Evolutionary conservation across 495 filamentous ascomycete species (phyloP), one percentile per base, ranked within the genome.

Genomic region (Cetradonia linearis): DNA sequence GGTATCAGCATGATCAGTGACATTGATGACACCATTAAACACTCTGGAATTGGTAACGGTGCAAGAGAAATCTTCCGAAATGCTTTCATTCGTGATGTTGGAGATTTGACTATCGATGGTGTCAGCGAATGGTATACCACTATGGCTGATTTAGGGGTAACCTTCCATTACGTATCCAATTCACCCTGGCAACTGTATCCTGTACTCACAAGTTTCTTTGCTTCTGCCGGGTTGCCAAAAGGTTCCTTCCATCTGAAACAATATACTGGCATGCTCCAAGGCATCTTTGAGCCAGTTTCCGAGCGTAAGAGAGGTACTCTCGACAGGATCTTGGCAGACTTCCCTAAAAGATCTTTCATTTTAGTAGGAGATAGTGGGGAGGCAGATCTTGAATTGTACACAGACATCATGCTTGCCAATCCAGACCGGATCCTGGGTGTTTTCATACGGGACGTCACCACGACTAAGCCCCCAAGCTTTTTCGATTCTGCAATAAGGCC

Each of bases 11-110:
- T 99, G 56, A 96, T 99, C 67, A 96, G 89, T 68, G 93, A 99
- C 66, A 91, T 99, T 61, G 93, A 99, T 68, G 93, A 99, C 71
- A 99, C 93, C 0, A 86, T 99, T 61, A 99, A 99, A 69, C 89
- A 90, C 65, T 96, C 94, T 2, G 93, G 88, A 16, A 93, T 99
- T 64, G 76, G 80, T 7, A 79, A 81, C 62, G 93, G 94, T 0
- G 85, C 92, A 0, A 86, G 88, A 44, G 93, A 99, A 70, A 95
- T 96, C 54, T 97, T 96, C 68, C 82, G 91, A 27, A 97, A 97
- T 69, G 89, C 89, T 0, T 97, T 99, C 66, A 84, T 94, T 50
- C 85, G 91, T 16, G 91, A 96, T 18, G 73, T 97, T 10, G 75
- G 69, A 0, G 89, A 94, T 65, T 71, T 96, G 40, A 89, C 82